Evolutionary conservation across 1,284 basidiomycete genomes (phyloP), one percentile per base, ranked within the genome.

Genomic region (Crepidotus sp.): DNA sequence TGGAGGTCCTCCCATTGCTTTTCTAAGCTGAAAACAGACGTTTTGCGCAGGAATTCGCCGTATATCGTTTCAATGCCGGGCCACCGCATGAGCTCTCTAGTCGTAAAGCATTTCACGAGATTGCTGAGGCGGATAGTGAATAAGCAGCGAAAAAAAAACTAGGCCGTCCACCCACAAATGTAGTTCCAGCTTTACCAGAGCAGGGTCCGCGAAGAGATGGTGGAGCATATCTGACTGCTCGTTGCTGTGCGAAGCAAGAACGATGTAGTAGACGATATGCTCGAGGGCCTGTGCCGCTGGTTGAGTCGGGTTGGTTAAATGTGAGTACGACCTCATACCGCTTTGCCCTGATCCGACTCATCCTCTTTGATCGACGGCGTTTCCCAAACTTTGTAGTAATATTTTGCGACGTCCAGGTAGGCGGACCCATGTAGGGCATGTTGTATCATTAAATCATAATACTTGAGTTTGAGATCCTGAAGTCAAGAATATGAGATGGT

Each of bases 171-270:
- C 90, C 54, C 57, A 96, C 93, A 84, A 84, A 59, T 96, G 87
- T 41, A 93, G 74, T 42, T 91, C 83, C 32, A 95, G 73, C 58
- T 85, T 88, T 48, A 76, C 68, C 34, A 98, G 65, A 29, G 81
- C 83, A 38, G 88, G 73, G 63, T 95, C 78, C 45, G 71, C 70
- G 58, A 80, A 91, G 21, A 96, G 71, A 56, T 92, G 84, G 57
- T 97, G 83, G 42, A 99, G 71, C 80, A 98, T 90, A 61, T 98
- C 94, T 11, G 83, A 90, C 65, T 99, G 96, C 64, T 98, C 96
- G 62, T 98, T 98, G 64, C 86, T 87, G 62, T 96, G 89, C 6
- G 94, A 83, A 0, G 93, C 86, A 42, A 98, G 80, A 17, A 97
- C 81, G 42, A 97, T 78, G 60, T 96, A 98, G 65, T 92, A 93